Base-by-base conservation (phyloP, 192 early-diverging fungal species). In the Gigaspora rosea region DNA sequence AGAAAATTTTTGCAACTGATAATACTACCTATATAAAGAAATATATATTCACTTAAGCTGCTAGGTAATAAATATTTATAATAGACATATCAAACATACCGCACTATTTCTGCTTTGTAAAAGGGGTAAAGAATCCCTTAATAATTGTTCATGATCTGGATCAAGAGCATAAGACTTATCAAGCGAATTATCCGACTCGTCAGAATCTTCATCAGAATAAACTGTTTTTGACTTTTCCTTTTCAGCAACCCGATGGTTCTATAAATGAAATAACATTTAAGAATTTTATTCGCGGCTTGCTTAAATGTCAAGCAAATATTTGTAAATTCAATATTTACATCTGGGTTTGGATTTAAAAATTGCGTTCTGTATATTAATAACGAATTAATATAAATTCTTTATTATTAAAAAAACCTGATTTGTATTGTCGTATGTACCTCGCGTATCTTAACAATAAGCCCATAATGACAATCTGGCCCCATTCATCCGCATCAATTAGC, bases 401-500 rank as follows among this genome's bases (percentile, higher is more conserved):
- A 27, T 27, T 41, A 41, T 41, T 41, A 41, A 27, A 27, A 41
- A 41, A 41, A 41, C 7, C 7, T 41, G 41, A 7, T 41, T 27
- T 27, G 16, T 27, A 22, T 8, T 13, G 54, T 27, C 4, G 33
- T 13, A 8, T 49, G 50, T 86, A 86, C 85, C 89, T 87, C 64
- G 90, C 93, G 85, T 99, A 99, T 11, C 90, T 84, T 41, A 90
- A 71, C 66, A 99, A 80, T 33, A 97, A 78, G 49, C 89, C 90
- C 51, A 96, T 78, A 36, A 96, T 91, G 57, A 91, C 92, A 46
- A 96, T 87, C 81, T 98, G 97, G 13, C 92, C 94, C 98, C 98
- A 99, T 81, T 98, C 95, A 85, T 99, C 97, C 51, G 93, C 88
- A 41, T 97, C 96, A 15, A 88, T 80, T 32, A 99, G 81, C 89